A percentile compares a stretch with the other conserved stretches of the same genome.
phyloP scores from a whole-genome alignment of 202 grass and related monocot species.

The Setaria italica region DNA sequence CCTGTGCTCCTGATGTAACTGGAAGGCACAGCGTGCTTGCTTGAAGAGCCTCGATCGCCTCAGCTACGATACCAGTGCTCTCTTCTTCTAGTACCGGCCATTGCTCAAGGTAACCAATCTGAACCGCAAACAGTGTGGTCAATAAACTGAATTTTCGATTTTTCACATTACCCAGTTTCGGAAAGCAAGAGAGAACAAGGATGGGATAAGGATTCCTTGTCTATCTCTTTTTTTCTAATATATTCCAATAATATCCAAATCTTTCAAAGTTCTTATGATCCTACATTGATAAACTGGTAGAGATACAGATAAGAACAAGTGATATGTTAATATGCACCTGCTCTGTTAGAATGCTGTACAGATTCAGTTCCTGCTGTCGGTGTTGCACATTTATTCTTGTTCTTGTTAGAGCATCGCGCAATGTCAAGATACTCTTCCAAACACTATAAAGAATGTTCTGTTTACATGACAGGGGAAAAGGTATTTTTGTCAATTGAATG shows the following conservation, averaged over 20 bases:
- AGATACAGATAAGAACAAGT: background rate
- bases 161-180: background rate
- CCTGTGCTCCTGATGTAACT: constrained; percentile 71
- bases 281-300: background rate
- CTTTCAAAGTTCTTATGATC: background rate
- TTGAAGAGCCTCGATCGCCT: constrained; percentile 55
- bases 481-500: constrained; percentile 1
- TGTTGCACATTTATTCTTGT: constrained; percentile 57
- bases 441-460: constrained; percentile 61
- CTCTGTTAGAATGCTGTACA: constrained; percentile 55
- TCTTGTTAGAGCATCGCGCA: constrained; percentile 49
- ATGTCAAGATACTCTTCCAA: constrained; percentile 50
- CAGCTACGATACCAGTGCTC: constrained; percentile 51
- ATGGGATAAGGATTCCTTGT: background rate
- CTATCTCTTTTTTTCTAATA: background rate
- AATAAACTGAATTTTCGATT: background rate
- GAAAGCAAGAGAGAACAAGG: constrained; percentile 16
- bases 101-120: constrained; percentile 70
- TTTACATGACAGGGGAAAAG: constrained; percentile 22
- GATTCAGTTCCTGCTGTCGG: constrained; percentile 54
- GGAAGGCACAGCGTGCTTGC: constrained; percentile 71
- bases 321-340: constrained; percentile 50
- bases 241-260: background rate
- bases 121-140: constrained; percentile 32
- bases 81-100: constrained; percentile 65